These are phyloP conservation scores for Diplodia sapinea DNA, from an alignment of 2,329 filamentous ascomycete genomes.

Conservation along the genomic window DNA sequence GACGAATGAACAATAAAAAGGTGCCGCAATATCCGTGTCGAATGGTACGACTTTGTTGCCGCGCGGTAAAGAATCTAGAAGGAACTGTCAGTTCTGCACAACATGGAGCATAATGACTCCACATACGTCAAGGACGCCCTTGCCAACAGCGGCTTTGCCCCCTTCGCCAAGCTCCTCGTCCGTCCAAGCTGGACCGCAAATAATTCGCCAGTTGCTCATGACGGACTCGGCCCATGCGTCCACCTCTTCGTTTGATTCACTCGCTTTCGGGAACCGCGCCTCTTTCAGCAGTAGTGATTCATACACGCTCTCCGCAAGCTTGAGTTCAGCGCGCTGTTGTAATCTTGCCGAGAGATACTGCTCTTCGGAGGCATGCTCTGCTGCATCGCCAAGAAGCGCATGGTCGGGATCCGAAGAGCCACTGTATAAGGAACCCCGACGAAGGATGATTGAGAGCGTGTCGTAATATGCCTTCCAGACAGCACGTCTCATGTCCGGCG, in stretches of 20 bases:
- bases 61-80: conserved; percentile 80
- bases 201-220: conserved; percentile 81
- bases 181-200: conserved; percentile 80
- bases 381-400: conserved; percentile 29
- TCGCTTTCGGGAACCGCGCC: conserved; percentile 82
- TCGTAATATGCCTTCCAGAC: conserved; percentile 89
- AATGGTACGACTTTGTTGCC: conserved; percentile 93
- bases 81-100: conserved; percentile 26
- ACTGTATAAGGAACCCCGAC: conserved; percentile 65
- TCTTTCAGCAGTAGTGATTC: conserved; percentile 79
- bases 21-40: conserved; percentile 82
- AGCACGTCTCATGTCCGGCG: conserved; percentile 55
- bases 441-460: conserved; percentile 76
- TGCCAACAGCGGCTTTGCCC: conserved; percentile 75
- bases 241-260: conserved; percentile 77
- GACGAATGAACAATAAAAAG: conserved; percentile 87
- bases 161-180: conserved; percentile 82
- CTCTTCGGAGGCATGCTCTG: conserved; percentile 39
- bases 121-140: conserved; percentile 72
- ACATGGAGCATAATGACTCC: neutral
- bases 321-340: conserved; percentile 74
- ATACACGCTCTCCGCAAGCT: conserved; percentile 78
- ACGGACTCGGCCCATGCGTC: conserved; percentile 81
- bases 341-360: conserved; percentile 41
- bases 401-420: conserved; percentile 46